Evolutionary conservation across 768 basidiomycete genomes (phyloP).

Genomic region (Trametes cingulata): DNA sequence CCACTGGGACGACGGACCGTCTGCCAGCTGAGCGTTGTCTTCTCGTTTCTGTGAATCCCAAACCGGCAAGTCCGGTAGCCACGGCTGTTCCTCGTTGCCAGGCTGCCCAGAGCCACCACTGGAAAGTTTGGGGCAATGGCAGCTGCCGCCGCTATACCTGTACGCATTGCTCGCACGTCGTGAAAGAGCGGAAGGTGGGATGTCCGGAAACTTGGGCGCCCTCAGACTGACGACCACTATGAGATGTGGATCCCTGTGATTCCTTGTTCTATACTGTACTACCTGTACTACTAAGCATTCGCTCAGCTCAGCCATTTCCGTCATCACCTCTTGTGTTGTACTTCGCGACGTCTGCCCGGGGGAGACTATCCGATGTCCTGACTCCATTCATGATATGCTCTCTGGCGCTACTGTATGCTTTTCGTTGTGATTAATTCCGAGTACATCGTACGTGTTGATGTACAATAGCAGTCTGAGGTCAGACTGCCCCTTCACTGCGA

Average conservation of each 20-base stretch:
- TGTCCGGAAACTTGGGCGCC: conserved; percentile 10
- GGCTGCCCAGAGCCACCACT: not conserved
- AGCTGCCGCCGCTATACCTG: conserved; percentile 15
- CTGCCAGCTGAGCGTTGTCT: not conserved
- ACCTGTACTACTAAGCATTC: too few species aligned
- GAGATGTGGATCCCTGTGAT: too few species aligned
- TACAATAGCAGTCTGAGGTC: too few species aligned
- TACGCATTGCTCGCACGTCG: not conserved
- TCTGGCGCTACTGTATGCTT: too few species aligned
- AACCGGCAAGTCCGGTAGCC: conserved; percentile 15
- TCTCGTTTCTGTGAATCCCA: conserved; percentile 11
- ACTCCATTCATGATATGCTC: too few species aligned
- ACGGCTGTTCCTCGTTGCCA: not conserved
- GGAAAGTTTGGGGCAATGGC: conserved; percentile 13
- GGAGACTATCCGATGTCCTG: too few species aligned
- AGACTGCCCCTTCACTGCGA: too few species aligned
- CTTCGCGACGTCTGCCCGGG: too few species aligned
- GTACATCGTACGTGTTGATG: too few species aligned
- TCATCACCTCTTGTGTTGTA: not conserved
- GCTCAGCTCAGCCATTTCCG: not conserved
- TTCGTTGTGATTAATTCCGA: too few species aligned
- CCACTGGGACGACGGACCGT: not conserved
- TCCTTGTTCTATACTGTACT: too few species aligned
- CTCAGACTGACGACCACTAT: not conserved
- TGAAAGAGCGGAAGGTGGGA: conserved; percentile 16